These are phyloP conservation scores for Sicyos baderoa DNA, from an alignment of 306 rosid genomes.

Conservation along the genomic window DNA sequence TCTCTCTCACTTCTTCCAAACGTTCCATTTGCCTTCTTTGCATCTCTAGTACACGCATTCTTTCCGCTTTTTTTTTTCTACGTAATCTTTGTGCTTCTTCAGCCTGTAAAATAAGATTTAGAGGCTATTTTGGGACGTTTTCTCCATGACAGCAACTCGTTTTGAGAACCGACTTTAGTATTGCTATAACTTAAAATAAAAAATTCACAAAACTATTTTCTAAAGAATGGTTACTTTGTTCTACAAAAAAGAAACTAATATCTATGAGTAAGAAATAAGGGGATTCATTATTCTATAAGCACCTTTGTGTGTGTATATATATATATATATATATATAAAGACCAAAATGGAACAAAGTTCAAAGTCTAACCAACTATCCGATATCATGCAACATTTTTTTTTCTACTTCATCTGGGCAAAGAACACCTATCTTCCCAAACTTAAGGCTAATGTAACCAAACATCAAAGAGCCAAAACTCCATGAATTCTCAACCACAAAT, in stretches of 20 bases:
- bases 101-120: slow-evolving; percentile 38
- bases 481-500: not conserved
- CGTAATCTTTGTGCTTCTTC: slow-evolving; percentile 82
- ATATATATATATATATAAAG: too few species aligned
- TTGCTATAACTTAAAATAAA: not conserved
- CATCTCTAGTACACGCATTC: slow-evolving; percentile 53
- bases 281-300: not conserved
- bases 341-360: too few species aligned
- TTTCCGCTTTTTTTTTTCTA: slow-evolving; percentile 71
- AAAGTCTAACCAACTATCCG: too few species aligned
- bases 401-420: not conserved
- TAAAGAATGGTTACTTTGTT: not conserved
- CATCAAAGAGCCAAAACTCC: slow-evolving; percentile 4
- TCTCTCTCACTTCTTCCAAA: slow-evolving; percentile 83
- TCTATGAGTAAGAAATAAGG: not conserved
- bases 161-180: not conserved
- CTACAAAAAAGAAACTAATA: not conserved
- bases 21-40: slow-evolving; percentile 81
- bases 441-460: not conserved
- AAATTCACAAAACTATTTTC: not conserved
- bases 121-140: not conserved
- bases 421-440: not conserved
- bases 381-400: not conserved
- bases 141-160: not conserved
- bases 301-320: too few species aligned